phyloP scores from a whole-genome alignment of 2,329 filamentous ascomycete genomes.

The Aspergillus flavus region DNA sequence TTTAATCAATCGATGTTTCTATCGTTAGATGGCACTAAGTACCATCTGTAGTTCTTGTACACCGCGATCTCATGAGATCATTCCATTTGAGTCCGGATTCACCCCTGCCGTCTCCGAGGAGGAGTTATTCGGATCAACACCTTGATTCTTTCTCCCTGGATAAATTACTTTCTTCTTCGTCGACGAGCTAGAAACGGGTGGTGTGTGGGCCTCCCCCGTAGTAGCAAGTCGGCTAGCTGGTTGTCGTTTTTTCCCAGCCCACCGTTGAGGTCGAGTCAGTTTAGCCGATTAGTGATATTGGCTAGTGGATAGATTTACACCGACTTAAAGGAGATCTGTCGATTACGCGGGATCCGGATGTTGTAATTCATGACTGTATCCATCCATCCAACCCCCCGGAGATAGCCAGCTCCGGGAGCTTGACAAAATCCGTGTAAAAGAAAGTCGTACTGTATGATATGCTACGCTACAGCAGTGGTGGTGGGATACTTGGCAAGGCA shows the following conservation, averaged over 20 bases:
- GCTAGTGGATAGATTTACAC: not conserved
- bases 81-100: not conserved
- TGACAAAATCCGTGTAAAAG: not conserved
- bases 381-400: not conserved
- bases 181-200: not conserved
- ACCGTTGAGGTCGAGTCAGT: not conserved
- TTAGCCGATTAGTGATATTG: not conserved
- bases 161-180: not conserved
- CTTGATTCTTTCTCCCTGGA: not conserved
- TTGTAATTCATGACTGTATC: not conserved
- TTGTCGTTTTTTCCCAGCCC: not conserved
- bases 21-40: not conserved
- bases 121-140: not conserved
- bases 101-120: not conserved
- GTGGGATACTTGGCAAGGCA: not conserved
- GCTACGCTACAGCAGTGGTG: not conserved
- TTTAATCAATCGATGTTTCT: not conserved
- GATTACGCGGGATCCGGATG: no score
- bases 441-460: not conserved
- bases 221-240: not conserved
- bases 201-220: not conserved
- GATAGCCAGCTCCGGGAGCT: not conserved
- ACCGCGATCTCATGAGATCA: conserved; percentile 1
- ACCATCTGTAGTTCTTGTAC: not conserved
- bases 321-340: not conserved